Conservation (phyloP, 2,329 filamentous ascomycete genomes). For the Phialophora tarda region DNA sequence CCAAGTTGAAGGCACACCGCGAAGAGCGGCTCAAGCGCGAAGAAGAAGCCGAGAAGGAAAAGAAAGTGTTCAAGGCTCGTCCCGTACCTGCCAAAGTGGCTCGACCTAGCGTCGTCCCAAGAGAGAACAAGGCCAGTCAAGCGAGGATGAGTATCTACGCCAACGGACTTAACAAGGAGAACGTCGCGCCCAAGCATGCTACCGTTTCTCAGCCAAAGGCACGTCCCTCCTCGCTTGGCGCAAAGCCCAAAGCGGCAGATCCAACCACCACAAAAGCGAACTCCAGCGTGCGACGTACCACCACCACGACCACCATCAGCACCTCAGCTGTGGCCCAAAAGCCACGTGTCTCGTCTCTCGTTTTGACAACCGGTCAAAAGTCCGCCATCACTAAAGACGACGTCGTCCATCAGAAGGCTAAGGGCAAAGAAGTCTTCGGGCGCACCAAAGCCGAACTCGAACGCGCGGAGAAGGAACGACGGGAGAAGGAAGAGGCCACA, state of each 20-base stretch:
- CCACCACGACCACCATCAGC: conserved; percentile 16
- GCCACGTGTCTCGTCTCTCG: conserved; percentile 31
- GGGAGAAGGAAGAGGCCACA: conserved; percentile 44
- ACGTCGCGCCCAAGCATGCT: conserved; percentile 29
- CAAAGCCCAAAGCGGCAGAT: conserved; percentile 18
- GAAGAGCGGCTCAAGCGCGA: conserved; percentile 56
- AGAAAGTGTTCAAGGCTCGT: conserved; percentile 55
- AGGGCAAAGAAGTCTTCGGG: conserved; percentile 43
- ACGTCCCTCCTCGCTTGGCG: conserved; percentile 26
- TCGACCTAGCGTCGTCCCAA: conserved; percentile 44
- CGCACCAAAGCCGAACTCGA: conserved; percentile 39
- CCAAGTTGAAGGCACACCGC: conserved; percentile 58
- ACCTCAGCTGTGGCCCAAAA: conserved; percentile 12
- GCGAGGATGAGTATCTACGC: conserved; percentile 48
- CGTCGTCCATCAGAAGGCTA: conserved; percentile 38
- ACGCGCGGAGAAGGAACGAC: conserved; percentile 40
- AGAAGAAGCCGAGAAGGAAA: conserved; percentile 46
- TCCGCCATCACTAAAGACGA: conserved; percentile 36
- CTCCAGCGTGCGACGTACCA: conserved; percentile 31
- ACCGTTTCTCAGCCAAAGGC: conserved; percentile 7
- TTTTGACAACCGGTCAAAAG: conserved; percentile 32
- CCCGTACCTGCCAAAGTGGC: conserved; percentile 47
- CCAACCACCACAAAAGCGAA: conserved; percentile 22
- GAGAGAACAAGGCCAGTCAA: conserved; percentile 55
- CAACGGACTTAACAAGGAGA: conserved; percentile 36